Percentiles rank a stretch among this genome's conserved stretches.
These are phyloP conservation scores for Polysphondylium violaceum DNA, from an alignment of 78 protist species.

Conservation along the genomic window DNA sequence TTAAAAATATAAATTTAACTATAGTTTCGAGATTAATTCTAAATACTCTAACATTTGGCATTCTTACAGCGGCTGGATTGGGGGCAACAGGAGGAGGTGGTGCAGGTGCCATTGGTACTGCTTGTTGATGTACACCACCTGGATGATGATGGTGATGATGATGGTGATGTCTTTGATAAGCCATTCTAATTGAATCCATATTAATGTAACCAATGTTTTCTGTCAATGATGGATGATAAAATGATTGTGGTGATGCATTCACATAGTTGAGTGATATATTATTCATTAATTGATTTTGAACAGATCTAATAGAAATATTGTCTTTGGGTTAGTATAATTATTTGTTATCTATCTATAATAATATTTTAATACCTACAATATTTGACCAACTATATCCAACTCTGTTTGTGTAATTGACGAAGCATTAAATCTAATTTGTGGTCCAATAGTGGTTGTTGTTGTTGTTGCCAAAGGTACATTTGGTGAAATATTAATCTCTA, in stretches of 20 bases:
- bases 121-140: slow-evolving; percentile 1
- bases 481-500: not conserved
- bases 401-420: slow-evolving; percentile 7
- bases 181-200: too few species aligned
- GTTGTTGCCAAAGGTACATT: not conserved
- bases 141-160: slow-evolving; percentile 11
- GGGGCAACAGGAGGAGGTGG: not conserved
- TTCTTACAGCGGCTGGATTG: not conserved
- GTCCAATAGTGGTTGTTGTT: not conserved
- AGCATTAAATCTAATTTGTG: not conserved
- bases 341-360: not conserved
- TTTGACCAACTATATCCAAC: not conserved
- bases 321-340: not conserved
- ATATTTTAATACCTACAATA: not conserved
- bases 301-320: not conserved
- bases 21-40: slow-evolving; percentile 24
- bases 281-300: not conserved
- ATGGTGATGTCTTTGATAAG: not conserved
- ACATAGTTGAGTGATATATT: not conserved
- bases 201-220: too few species aligned
- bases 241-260: not conserved
- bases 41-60: slow-evolving; percentile 12
- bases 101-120: not conserved
- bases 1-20: slow-evolving; percentile 2
- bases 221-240: slow-evolving; percentile 6